phyloP scores from a whole-genome alignment of 2,329 filamentous ascomycete species.

The Lizonia empirigonia region DNA sequence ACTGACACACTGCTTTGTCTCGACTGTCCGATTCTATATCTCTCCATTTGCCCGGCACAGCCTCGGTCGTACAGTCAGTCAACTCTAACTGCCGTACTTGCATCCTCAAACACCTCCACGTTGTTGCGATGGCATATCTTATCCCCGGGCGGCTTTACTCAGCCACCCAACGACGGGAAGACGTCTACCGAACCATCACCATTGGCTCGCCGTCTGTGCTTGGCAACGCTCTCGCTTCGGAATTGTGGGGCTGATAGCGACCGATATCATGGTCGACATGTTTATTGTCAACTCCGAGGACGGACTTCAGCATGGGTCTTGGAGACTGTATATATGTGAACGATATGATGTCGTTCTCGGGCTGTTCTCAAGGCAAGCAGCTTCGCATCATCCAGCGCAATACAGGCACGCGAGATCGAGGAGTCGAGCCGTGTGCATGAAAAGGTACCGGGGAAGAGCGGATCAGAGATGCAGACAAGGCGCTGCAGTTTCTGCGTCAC shows the following conservation, averaged over 20 bases:
- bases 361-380: background rate
- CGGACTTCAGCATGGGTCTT: background rate
- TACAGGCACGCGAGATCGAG: constrained; percentile 1
- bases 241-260: constrained; percentile 14
- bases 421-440: background rate
- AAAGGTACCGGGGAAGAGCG: background rate
- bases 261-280: constrained; percentile 3
- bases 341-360: background rate
- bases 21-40: too few species aligned
- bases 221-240: constrained; percentile 2
- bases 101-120: background rate
- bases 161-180: constrained; percentile 1
- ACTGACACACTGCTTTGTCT: too few species aligned
- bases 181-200: constrained; percentile 1
- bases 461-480: constrained; percentile 29
- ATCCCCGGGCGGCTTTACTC: constrained; percentile 1
- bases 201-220: background rate
- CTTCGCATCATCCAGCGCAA: background rate
- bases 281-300: background rate
- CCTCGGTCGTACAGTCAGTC: too few species aligned
- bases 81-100: background rate
- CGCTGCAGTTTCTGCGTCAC: constrained; percentile 29
- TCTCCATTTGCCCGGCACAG: too few species aligned
- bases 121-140: background rate
- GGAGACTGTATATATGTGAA: background rate